phyloP scores from a whole-genome alignment of 2,329 filamentous ascomycete species.

The Thelonectria rubi region DNA sequence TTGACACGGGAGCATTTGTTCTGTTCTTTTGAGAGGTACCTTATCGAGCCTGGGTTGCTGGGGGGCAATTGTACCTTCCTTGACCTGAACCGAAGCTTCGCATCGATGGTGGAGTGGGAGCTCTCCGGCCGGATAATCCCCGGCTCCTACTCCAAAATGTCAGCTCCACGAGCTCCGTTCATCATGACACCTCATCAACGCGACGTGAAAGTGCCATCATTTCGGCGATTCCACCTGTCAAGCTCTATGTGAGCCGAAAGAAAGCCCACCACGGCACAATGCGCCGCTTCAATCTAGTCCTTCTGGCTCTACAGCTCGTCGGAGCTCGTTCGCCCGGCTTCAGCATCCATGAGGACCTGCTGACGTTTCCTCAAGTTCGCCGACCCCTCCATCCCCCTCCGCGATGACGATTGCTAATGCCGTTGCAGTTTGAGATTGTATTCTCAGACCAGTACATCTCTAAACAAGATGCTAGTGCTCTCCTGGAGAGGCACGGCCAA shows the following conservation, averaged over 20 bases:
- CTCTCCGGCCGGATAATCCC: slow-evolving; percentile 37
- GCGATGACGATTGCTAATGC: slow-evolving; percentile 28
- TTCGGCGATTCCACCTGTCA: slow-evolving; percentile 18
- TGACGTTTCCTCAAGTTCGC: slow-evolving; percentile 85
- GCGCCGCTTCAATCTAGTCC: slow-evolving; percentile 58
- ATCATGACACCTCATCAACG: slow-evolving; percentile 47
- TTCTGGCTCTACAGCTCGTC: slow-evolving; percentile 58
- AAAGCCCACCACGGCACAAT: slow-evolving; percentile 50
- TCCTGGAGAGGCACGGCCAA: slow-evolving; percentile 57
- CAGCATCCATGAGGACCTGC: slow-evolving; percentile 87
- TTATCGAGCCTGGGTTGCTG: too few species aligned
- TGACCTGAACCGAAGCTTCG: background rate
- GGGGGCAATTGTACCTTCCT: too few species aligned
- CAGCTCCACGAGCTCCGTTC: slow-evolving; percentile 35
- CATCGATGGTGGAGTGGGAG: slow-evolving; percentile 6
- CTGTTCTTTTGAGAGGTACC: too few species aligned
- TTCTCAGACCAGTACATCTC: slow-evolving; percentile 78
- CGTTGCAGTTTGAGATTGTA: slow-evolving; percentile 76
- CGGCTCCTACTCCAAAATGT: slow-evolving; percentile 28
- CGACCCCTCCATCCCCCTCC: slow-evolving; percentile 2
- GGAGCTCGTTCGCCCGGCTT: slow-evolving; percentile 67
- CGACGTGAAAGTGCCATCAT: slow-evolving; percentile 28
- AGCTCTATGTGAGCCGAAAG: slow-evolving; percentile 44
- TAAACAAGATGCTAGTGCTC: slow-evolving; percentile 72
- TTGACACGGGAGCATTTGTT: too few species aligned